These are phyloP conservation scores for Massariosphaeria phaeospora DNA, from an alignment of 495 filamentous ascomycete species.

Conservation along the genomic window DNA sequence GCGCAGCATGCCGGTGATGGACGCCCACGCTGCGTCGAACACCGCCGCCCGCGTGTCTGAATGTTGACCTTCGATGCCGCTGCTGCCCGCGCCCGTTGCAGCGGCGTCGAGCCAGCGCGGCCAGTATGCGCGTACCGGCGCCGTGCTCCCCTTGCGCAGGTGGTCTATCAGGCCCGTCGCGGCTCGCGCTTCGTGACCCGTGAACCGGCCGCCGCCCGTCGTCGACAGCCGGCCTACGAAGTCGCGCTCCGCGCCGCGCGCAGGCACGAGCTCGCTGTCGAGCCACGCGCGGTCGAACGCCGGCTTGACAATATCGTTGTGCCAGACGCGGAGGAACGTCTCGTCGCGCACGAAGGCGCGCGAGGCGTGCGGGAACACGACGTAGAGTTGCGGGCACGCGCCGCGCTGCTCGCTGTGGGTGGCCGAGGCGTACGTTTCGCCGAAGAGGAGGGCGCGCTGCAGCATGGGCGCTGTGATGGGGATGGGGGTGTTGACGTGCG, in stretches of 20 bases:
- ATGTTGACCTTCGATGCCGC: not conserved
- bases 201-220: not conserved
- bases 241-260: not conserved
- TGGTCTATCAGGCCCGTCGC: not conserved
- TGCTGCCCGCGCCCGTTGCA: not conserved
- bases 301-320: conserved; percentile 5
- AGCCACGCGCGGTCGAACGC: conserved; percentile 10
- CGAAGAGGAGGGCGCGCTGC: conserved; percentile 2
- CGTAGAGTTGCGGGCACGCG: not conserved
- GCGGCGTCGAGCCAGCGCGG: not conserved
- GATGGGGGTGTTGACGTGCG: not conserved
- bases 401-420: not conserved
- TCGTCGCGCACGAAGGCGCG: not conserved
- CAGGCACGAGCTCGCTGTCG: conserved; percentile 2
- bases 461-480: not conserved
- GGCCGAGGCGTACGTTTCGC: not conserved
- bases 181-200: not conserved
- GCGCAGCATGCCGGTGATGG: not conserved
- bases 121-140: not conserved
- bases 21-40: conserved; percentile 1
- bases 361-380: conserved; percentile 6
- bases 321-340: conserved; percentile 7
- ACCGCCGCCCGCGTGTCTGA: not conserved
- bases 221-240: not conserved
- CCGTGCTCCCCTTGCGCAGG: not conserved